Base-by-base conservation (phyloP, 2,329 filamentous ascomycete genomes). In the Pyricularia pennisetigena region DNA sequence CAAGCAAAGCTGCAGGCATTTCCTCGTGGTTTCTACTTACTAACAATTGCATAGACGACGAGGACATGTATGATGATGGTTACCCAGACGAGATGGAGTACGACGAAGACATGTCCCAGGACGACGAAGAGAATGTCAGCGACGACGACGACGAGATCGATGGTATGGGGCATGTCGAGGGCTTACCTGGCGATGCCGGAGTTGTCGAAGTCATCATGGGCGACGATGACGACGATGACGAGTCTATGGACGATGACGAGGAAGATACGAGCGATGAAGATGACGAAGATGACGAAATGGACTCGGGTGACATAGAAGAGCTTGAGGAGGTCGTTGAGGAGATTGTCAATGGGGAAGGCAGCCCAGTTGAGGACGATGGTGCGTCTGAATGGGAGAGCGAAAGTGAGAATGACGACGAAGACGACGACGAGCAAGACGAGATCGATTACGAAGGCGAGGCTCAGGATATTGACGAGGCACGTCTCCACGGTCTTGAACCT, bases 81-180 rank as follows among this genome's bases (percentile, higher is more conserved):
- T 92, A 92, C 69, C 94, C 93, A 72, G 93, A 97, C 54, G 94
- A 97, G 72, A 95, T 97, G 88, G 92, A 96, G 68, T 97, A 96
- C 73, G 85, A 83, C 26, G 93, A 95, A 72, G 93, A 93, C 35
- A 85, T 91, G 74, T 88, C 88, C 0, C 86, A 85, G 71, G 91
- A 94, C 74, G 92, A 92, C 69, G 91, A 93, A 74, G 92, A 95
- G 72, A 90, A 94, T 68, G 88, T 97, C 69, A 97, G 94, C 74
- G 94, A 96, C 74, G 92, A 95, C 69, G 92, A 96, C 70, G 92
- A 96, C 69, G 91, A 91, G 30, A 85, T 93, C 67, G 89, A 88
- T 70, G 91, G 89, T 57, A 94, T 96, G 84, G 94, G 93, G 6
- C 88, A 92, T 54, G 91, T 97, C 67, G 94, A 97, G 80, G 91